Evolutionary conservation across 2,329 filamentous ascomycete genomes (phyloP).

Genomic region (Cercospora sp.): DNA sequence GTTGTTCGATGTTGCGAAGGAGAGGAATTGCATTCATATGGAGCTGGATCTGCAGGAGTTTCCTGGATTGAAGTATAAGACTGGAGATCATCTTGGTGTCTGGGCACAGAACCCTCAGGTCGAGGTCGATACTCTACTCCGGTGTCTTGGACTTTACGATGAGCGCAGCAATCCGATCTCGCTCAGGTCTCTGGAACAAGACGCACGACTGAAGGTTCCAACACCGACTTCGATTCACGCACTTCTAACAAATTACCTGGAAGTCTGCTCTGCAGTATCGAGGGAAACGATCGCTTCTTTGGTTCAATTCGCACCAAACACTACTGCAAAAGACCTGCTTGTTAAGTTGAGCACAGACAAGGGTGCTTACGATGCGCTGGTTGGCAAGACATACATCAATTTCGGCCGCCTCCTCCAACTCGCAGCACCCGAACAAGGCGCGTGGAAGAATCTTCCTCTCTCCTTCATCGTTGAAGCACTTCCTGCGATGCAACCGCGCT

Average conservation of each 20-base stretch:
- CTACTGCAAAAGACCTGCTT: conserved; percentile 37
- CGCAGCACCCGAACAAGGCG: conserved; percentile 22
- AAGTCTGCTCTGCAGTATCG: conserved; percentile 47
- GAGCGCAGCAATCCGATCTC: conserved; percentile 28
- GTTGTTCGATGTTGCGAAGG: conserved; percentile 38
- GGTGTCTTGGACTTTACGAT: conserved; percentile 33
- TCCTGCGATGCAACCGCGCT: conserved; percentile 30
- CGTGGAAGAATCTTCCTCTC: conserved; percentile 47
- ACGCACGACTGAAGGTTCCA: conserved; percentile 39
- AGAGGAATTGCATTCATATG: conserved; percentile 46
- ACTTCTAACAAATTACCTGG: conserved; percentile 50
- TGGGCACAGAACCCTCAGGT: conserved; percentile 45
- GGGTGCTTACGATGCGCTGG: conserved; percentile 38
- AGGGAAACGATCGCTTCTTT: conserved; percentile 43
- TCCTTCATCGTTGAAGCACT: conserved; percentile 51
- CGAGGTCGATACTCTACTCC: conserved; percentile 41
- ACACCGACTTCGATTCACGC: conserved; percentile 44
- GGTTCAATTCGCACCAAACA: conserved; percentile 44
- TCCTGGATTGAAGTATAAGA: conserved; percentile 45
- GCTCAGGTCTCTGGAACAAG: conserved; percentile 35
- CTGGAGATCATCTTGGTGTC: conserved; percentile 46
- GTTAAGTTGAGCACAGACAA: conserved; percentile 37
- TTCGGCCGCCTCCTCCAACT: conserved; percentile 42
- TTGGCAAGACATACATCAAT: conserved; percentile 39
- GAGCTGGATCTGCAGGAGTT: conserved; percentile 43